phyloP scores from a whole-genome alignment of 352 stramenopile genomes.

The Pythium volutum region DNA sequence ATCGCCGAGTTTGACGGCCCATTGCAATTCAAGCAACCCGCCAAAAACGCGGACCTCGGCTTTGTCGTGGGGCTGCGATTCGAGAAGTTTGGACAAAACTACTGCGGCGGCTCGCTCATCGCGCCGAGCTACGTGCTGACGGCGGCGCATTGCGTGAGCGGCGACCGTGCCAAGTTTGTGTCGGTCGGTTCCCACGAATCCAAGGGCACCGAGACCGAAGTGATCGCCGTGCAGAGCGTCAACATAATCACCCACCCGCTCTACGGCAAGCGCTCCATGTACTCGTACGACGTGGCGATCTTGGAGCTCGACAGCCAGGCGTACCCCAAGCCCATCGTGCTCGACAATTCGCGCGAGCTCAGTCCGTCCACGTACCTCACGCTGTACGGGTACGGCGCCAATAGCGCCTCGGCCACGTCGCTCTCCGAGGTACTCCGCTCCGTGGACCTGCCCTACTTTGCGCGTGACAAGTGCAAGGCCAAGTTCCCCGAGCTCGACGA shows the following conservation, averaged over 20 bases:
- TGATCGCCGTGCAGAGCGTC: conserved; percentile 28
- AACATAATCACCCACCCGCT: conserved; percentile 34
- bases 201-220: conserved; percentile 28
- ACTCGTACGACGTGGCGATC: conserved; percentile 41
- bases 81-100: conserved; percentile 32
- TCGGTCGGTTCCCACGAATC: conserved; percentile 32
- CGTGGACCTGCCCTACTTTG: conserved; percentile 31
- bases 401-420: conserved; percentile 22
- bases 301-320: conserved; percentile 35
- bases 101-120: conserved; percentile 46
- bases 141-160: conserved; percentile 36
- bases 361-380: conserved; percentile 28
- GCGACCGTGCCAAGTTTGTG: conserved; percentile 29
- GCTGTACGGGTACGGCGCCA: conserved; percentile 33
- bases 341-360: conserved; percentile 29
- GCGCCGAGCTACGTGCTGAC: conserved; percentile 43
- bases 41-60: conserved; percentile 21
- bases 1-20: conserved; percentile 17
- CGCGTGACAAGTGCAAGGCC: conserved; percentile 23
- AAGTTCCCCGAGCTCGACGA: conserved; percentile 35
- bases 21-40: conserved; percentile 21
- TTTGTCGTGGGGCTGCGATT: conserved; percentile 38
- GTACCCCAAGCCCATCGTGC: conserved; percentile 29
- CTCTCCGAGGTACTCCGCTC: conserved; percentile 30
- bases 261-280: conserved; percentile 28